Evolutionary conservation across 2,329 filamentous ascomycete genomes (phyloP).

Genomic region (Microascus cirrosus): DNA sequence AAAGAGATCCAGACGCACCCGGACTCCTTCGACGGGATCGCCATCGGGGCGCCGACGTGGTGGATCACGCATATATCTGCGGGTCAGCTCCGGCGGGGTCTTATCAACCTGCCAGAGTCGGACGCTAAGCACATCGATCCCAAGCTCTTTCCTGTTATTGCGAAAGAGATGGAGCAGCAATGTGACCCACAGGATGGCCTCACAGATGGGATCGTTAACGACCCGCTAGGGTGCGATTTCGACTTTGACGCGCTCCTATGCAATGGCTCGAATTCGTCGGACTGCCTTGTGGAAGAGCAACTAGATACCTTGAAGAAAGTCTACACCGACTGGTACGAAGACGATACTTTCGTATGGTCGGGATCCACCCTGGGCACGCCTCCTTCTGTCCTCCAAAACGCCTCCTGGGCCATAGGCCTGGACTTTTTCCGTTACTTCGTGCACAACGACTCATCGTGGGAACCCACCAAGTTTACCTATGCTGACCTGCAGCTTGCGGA

Average conservation of each 20-base stretch:
- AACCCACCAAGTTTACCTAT: slow-evolving; percentile 16
- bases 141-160: slow-evolving; percentile 30
- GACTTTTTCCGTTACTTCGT: background rate
- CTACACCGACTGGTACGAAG: background rate
- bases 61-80: slow-evolving; percentile 32
- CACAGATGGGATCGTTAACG: slow-evolving; percentile 35
- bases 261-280: slow-evolving; percentile 11
- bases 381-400: slow-evolving; percentile 29
- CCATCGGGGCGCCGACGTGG: slow-evolving; percentile 33
- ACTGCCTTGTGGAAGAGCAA: background rate
- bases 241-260: slow-evolving; percentile 29
- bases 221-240: slow-evolving; percentile 31
- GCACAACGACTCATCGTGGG: background rate
- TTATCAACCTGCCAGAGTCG: slow-evolving; percentile 34
- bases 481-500: slow-evolving; percentile 20
- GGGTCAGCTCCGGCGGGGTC: slow-evolving; percentile 19
- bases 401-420: background rate
- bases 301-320: background rate
- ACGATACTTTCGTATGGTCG: background rate
- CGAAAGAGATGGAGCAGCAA: slow-evolving; percentile 30
- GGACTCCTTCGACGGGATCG: slow-evolving; percentile 32
- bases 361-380: slow-evolving; percentile 7
- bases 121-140: slow-evolving; percentile 29
- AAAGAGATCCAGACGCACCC: slow-evolving; percentile 33
- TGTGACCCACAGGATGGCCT: slow-evolving; percentile 39